A percentile compares a stretch with the other conserved stretches of the same genome.
These are phyloP conservation scores for Aspergillus fischeri DNA, from an alignment of 2,329 filamentous ascomycete genomes.

Conservation along the genomic window DNA sequence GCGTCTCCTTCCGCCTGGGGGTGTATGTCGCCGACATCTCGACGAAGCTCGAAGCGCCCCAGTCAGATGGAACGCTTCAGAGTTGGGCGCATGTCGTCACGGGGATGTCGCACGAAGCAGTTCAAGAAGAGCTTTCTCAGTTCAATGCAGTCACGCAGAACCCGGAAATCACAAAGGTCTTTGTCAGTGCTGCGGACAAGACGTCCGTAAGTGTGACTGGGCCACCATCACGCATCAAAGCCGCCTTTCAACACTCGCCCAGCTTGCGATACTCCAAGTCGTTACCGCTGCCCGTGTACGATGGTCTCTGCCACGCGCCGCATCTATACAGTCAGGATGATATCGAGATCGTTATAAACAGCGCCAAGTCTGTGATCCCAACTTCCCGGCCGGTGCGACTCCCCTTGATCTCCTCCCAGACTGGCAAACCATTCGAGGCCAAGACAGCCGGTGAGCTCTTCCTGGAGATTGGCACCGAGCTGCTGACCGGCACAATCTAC, in stretches of 20 bases:
- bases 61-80: constrained; percentile 13
- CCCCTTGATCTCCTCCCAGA: constrained; percentile 8
- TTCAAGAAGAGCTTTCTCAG: constrained; percentile 7
- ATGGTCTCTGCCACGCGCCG: constrained; percentile 32
- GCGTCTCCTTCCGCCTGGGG: constrained; percentile 46
- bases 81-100: constrained; percentile 12
- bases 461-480: constrained; percentile 8
- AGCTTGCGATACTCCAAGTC: constrained; percentile 15
- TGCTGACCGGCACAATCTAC: constrained; percentile 9
- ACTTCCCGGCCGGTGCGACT: neutral
- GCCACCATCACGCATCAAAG: constrained; percentile 19
- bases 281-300: constrained; percentile 17
- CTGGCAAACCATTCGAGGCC: constrained; percentile 6
- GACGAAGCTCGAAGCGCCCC: constrained; percentile 38
- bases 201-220: constrained; percentile 22
- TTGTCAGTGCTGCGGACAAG: constrained; percentile 15
- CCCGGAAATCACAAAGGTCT: constrained; percentile 16
- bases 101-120: constrained; percentile 1
- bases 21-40: constrained; percentile 42
- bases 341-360: constrained; percentile 1
- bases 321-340: constrained; percentile 40
- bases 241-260: constrained; percentile 10
- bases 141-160: constrained; percentile 5
- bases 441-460: constrained; percentile 7
- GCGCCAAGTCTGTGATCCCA: constrained; percentile 3